Evolutionary conservation across 495 filamentous ascomycete species (phyloP), one percentile per base, ranked within the genome.

Genomic region (Penicillium simplicissimum): DNA sequence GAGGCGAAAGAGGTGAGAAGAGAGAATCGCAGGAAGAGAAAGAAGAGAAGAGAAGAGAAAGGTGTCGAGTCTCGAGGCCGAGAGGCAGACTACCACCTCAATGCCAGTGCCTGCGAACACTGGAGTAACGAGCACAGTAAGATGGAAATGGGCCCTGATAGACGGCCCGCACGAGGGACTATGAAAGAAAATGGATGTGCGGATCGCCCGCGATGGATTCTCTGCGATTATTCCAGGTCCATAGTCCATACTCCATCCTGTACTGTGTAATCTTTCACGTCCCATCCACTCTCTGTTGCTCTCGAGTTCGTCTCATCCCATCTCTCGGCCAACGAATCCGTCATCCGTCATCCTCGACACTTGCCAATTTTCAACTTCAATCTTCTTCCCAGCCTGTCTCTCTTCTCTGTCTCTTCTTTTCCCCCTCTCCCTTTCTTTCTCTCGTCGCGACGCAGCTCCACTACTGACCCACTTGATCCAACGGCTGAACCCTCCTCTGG

Each of bases 381-480:
- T 49, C 33, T 25, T 31, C 28, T 15, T 58, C 42, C 17, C 28
- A 31, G 13, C 42, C 8, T 37, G 31, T 40, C 48, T 25, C 38
- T 37, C 10, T 28, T 38, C 56, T 43, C 42, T 19, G 25, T 35
- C 36, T 57, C 48, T n/a, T 36, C 43, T 28, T 4, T 28, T 14
- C 38, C 35, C 10, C 23, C 42, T 19, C 21, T 35, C 31, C 55
- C 42, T 13, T 36, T 31, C 42, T 21, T 34, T 53, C n/a, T 14
- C 23, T n/a, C 19, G 14, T 51, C 52, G 43, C 43, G 36, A 38
- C 42, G 28, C 37, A 17, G 28, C 63, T 61, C 59, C 66, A 61
- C 62, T 60, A 57, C 57, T 8, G 61, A 65, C 57, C 66, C 66
- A 71, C 67, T 67, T 47, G 61, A 69, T 67, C 69, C 69, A 71